phyloP scores from a whole-genome alignment of 495 filamentous ascomycete genomes.

The Halenospora varia region DNA sequence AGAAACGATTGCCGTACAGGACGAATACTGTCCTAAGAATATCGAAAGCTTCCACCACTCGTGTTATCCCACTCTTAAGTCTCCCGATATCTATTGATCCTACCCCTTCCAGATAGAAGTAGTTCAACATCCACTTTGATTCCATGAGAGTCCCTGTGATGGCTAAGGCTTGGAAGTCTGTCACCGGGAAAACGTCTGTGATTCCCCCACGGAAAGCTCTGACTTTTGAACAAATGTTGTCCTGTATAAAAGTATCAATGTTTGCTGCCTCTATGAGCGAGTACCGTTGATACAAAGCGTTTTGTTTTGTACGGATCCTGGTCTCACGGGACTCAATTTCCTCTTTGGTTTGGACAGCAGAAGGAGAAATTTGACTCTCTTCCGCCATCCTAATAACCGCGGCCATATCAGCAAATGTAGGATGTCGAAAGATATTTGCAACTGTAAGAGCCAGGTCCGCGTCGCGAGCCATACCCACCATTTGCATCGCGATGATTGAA shows the following conservation, averaged over 20 bases:
- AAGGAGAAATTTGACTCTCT: not conserved
- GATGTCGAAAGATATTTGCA: constrained; percentile 41
- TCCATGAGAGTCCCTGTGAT: constrained; percentile 50
- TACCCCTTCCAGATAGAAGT: constrained; percentile 52
- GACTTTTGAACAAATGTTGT: constrained; percentile 49
- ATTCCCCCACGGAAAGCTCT: constrained; percentile 47
- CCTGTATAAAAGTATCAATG: constrained; percentile 39
- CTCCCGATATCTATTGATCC: constrained; percentile 42
- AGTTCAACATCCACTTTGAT: constrained; percentile 45
- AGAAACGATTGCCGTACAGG: constrained; percentile 47
- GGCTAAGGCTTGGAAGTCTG: constrained; percentile 61
- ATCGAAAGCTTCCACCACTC: constrained; percentile 46
- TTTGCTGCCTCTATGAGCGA: constrained; percentile 37
- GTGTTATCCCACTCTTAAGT: constrained; percentile 37
- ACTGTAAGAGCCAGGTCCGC: constrained; percentile 54
- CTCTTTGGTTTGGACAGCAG: not conserved
- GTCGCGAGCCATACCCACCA: constrained; percentile 53
- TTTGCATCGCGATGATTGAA: constrained; percentile 66
- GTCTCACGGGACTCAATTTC: constrained; percentile 21
- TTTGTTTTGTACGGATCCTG: constrained; percentile 11
- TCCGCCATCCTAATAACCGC: not conserved
- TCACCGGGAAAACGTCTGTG: constrained; percentile 53
- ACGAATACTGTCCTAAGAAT: constrained; percentile 70
- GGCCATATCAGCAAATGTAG: constrained; percentile 10
- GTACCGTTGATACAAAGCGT: constrained; percentile 38